phyloP scores from a whole-genome alignment of 108 stramenopile species.

The Nannochloropsis granulata region DNA sequence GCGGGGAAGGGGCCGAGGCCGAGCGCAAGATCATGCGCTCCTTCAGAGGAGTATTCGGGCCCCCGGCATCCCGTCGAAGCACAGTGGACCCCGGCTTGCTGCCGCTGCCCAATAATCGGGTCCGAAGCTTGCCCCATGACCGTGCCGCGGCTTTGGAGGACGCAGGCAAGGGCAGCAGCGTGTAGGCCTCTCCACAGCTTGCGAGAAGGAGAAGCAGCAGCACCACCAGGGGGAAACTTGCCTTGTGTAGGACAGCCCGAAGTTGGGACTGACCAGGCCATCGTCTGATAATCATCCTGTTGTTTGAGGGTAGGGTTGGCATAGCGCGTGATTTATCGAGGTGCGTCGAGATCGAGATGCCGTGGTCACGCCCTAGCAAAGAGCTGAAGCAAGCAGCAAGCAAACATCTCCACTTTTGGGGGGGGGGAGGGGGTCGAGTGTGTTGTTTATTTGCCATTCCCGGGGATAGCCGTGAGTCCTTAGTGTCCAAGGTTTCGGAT shows the following conservation, averaged over 20 bases:
- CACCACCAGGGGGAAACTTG: neutral
- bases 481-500: too few relatives aligned
- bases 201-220: neutral
- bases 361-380: too few relatives aligned
- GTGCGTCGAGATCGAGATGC: too few relatives aligned
- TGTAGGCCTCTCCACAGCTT: neutral
- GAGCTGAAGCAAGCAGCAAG: too few relatives aligned
- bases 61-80: neutral
- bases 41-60: neutral
- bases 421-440: too few relatives aligned
- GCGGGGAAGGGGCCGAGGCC: neutral
- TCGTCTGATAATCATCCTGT: neutral
- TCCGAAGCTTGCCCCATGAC: neutral
- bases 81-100: neutral
- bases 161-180: neutral
- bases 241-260: neutral
- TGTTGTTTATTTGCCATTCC: too few relatives aligned
- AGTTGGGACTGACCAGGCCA: neutral
- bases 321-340: too few relatives aligned
- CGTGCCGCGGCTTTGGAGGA: neutral
- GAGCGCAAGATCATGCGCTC: neutral
- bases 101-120: neutral
- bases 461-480: too few relatives aligned
- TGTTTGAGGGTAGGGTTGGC: too few relatives aligned
- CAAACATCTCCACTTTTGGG: too few relatives aligned